These are phyloP conservation scores for Pythium aquatile DNA, from an alignment of 352 stramenopile genomes.

Conservation along the genomic window DNA sequence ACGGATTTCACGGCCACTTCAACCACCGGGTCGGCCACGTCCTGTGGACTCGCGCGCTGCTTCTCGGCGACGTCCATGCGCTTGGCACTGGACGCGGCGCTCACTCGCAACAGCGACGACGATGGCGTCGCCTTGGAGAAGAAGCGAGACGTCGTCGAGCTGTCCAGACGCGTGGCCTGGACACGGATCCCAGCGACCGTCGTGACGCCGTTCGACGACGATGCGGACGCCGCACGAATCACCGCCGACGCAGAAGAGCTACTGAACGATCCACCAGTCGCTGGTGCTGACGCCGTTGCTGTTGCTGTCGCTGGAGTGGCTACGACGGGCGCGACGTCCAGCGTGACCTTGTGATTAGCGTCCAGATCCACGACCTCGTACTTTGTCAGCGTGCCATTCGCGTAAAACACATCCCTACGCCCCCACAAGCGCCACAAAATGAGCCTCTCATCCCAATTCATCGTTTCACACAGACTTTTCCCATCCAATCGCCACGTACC, in stretches of 20 bases:
- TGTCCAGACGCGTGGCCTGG: slow-evolving; percentile 25
- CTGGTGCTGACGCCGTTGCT: slow-evolving; percentile 6
- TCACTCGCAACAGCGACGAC: slow-evolving; percentile 13
- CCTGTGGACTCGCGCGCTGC: slow-evolving; percentile 27
- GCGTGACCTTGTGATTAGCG: slow-evolving; percentile 22
- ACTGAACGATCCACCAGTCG: background rate
- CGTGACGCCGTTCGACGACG: slow-evolving; percentile 15
- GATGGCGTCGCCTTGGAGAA: slow-evolving; percentile 11
- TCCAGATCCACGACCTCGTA: slow-evolving; percentile 75
- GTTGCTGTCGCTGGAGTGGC: slow-evolving; percentile 31
- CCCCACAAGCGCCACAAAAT: slow-evolving; percentile 1
- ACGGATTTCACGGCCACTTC: background rate
- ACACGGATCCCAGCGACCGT: slow-evolving; percentile 27
- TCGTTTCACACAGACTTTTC: background rate
- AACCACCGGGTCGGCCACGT: slow-evolving; percentile 30
- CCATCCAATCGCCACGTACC: slow-evolving; percentile 22
- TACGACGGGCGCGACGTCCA: slow-evolving; percentile 36
- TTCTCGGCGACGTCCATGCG: slow-evolving; percentile 10
- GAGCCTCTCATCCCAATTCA: background rate
- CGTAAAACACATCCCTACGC: slow-evolving; percentile 70
- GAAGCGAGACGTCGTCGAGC: slow-evolving; percentile 21
- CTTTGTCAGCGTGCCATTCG: slow-evolving; percentile 82
- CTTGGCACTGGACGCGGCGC: slow-evolving; percentile 9
- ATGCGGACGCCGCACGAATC: background rate
- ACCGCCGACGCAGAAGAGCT: background rate